A percentile compares a stretch with the other conserved stretches of the same genome.
phyloP scores from a whole-genome alignment of 108 stramenopile genomes.

The Mediolabrus comicus region DNA sequence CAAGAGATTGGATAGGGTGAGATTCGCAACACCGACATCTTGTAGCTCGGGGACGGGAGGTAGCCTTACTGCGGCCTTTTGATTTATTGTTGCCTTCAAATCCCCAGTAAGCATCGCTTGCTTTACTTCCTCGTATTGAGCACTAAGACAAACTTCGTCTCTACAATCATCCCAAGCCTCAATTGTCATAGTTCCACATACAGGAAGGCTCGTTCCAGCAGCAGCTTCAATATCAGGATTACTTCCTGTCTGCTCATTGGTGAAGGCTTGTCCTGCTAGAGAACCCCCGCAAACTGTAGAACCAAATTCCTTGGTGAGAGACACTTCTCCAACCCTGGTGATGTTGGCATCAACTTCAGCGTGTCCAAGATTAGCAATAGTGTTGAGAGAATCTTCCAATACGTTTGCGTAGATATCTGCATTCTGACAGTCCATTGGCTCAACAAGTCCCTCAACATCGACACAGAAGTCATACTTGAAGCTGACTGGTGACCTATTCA shows the following conservation, averaged over 20 bases:
- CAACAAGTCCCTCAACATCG: not conserved
- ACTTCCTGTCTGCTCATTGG: slow-evolving; percentile 32
- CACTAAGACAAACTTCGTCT: slow-evolving; percentile 20
- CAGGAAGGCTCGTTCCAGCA: slow-evolving; percentile 5
- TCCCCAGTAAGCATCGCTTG: slow-evolving; percentile 17
- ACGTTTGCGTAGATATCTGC: slow-evolving; percentile 24
- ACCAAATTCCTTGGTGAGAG: not conserved
- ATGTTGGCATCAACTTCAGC: slow-evolving; percentile 1
- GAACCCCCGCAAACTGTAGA: not conserved
- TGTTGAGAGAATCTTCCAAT: slow-evolving; percentile 10
- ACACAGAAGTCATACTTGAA: slow-evolving; percentile 2
- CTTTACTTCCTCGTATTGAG: slow-evolving; percentile 8
- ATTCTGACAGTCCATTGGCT: not conserved
- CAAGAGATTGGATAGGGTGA: slow-evolving; percentile 17
- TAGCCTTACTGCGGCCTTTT: slow-evolving; percentile 7
- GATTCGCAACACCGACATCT: not conserved
- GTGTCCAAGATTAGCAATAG: slow-evolving; percentile 7
- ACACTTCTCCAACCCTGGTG: slow-evolving; percentile 10
- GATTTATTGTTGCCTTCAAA: slow-evolving; percentile 9
- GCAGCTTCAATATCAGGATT: slow-evolving; percentile 29
- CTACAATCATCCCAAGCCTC: slow-evolving; percentile 23
- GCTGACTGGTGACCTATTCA: not conserved
- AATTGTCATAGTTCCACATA: slow-evolving; percentile 39
- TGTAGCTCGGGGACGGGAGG: slow-evolving; percentile 46
- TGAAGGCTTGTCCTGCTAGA: not conserved